Conservation (phyloP, 2,329 filamentous ascomycete genomes). For the Botrytis tulipae region DNA sequence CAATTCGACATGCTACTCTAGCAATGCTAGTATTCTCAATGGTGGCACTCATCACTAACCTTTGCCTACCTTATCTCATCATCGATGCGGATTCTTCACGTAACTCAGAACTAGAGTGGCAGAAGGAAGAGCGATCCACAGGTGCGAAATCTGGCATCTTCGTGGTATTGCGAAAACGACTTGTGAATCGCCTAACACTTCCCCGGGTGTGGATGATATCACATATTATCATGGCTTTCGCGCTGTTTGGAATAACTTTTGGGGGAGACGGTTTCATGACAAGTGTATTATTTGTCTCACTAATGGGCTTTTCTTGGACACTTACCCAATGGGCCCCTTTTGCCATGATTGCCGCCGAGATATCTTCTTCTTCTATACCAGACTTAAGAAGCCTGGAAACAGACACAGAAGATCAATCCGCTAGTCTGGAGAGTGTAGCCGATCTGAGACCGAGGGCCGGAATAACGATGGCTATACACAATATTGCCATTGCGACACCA, state of each 20-base stretch:
- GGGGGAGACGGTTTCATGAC: neutral
- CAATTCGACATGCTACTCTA: neutral
- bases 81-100: neutral
- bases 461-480: slow-evolving; percentile 11
- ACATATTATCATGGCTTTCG: neutral
- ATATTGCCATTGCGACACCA: neutral
- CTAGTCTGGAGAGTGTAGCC: neutral
- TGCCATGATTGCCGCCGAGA: neutral
- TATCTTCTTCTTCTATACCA: neutral
- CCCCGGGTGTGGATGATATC: neutral
- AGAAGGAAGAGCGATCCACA: neutral
- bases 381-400: neutral
- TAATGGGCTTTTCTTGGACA: neutral
- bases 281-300: neutral
- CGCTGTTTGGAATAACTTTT: neutral
- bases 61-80: neutral
- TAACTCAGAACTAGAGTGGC: neutral
- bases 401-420: neutral
- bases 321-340: neutral
- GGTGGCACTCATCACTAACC: neutral
- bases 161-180: neutral
- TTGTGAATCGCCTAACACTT: neutral
- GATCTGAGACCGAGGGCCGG: neutral
- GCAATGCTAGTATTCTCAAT: slow-evolving; percentile 3
- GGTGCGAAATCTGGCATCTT: neutral